Conservation (phyloP, 2,329 filamentous ascomycete genomes). For the Purpureocillium takamizusanense region DNA sequence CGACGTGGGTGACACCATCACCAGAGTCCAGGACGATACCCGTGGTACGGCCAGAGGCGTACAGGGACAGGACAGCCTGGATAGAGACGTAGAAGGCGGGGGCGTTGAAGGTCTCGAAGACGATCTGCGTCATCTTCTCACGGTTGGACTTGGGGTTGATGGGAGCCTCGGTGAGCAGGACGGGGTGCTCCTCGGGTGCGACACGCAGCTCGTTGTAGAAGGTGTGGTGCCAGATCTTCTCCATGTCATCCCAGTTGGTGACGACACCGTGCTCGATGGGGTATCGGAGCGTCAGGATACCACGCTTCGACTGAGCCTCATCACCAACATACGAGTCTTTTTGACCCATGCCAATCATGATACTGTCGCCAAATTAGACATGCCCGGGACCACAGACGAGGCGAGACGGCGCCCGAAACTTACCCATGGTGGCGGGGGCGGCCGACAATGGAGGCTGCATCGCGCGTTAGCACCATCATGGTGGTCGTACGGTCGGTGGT, state of each 20-base stretch:
- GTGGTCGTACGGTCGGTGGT: slow-evolving; percentile 3
- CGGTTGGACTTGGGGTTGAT: slow-evolving; percentile 99
- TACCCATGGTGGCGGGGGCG: slow-evolving; percentile 99
- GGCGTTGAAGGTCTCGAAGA: slow-evolving; percentile 99
- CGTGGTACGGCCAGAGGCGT: slow-evolving; percentile 99
- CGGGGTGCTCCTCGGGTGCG: slow-evolving; percentile 98
- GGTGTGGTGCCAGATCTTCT: slow-evolving; percentile 99
- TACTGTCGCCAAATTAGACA: slow-evolving; percentile 47
- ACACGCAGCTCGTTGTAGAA: slow-evolving; percentile 99
- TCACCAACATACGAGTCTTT: slow-evolving; percentile 99
- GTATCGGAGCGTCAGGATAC: slow-evolving; percentile 99
- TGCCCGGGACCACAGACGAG: slow-evolving; percentile 2
- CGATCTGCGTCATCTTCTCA: slow-evolving; percentile 99
- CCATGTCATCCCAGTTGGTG: slow-evolving; percentile 99
- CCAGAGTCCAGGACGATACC: slow-evolving; percentile 99
- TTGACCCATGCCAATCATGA: slow-evolving; percentile 99
- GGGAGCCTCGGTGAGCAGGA: slow-evolving; percentile 96
- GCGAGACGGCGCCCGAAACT: slow-evolving; percentile 30
- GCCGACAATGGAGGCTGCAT: slow-evolving; percentile 92
- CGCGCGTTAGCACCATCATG: slow-evolving; percentile 23
- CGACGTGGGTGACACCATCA: slow-evolving; percentile 99
- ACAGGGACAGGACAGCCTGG: slow-evolving; percentile 97
- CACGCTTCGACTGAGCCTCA: slow-evolving; percentile 99
- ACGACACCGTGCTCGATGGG: slow-evolving; percentile 99
- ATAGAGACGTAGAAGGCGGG: slow-evolving; percentile 99